phyloP scores from a whole-genome alignment of 495 filamentous ascomycete species.

The Daldinia concentrica region DNA sequence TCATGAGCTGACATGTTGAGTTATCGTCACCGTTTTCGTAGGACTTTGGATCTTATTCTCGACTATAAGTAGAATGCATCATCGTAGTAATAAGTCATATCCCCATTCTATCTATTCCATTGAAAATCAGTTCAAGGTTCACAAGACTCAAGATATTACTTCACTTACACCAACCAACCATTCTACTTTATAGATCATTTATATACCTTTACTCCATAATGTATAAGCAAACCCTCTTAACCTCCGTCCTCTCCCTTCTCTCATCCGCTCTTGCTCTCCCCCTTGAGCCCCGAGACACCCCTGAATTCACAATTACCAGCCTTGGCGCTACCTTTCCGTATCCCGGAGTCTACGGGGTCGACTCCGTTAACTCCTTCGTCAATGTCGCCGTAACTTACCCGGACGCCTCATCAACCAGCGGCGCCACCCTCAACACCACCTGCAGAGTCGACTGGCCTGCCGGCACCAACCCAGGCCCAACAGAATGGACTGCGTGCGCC shows the following conservation, averaged over 20 bases:
- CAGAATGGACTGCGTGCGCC: slow-evolving; percentile 35
- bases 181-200: background rate
- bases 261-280: slow-evolving; percentile 34
- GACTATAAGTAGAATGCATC: slow-evolving; percentile 23
- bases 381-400: slow-evolving; percentile 65
- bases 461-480: slow-evolving; percentile 33
- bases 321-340: slow-evolving; percentile 39
- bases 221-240: slow-evolving; percentile 14
- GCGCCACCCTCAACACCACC: slow-evolving; percentile 48
- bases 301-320: slow-evolving; percentile 38
- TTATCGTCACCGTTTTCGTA: slow-evolving; percentile 3
- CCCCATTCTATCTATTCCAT: background rate
- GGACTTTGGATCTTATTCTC: background rate
- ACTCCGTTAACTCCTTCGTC: slow-evolving; percentile 34
- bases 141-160: background rate
- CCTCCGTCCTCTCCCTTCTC: slow-evolving; percentile 30
- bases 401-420: slow-evolving; percentile 71
- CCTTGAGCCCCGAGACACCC: slow-evolving; percentile 25
- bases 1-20: slow-evolving; percentile 12
- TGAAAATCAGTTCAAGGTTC: background rate
- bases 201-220: slow-evolving; percentile 13
- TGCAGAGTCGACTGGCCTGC: slow-evolving; percentile 37
- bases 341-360: slow-evolving; percentile 29
- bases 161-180: background rate
- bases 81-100: background rate